Percentiles rank a stretch among this genome's conserved stretches.
Evolutionary conservation across 1,139 yeast genomes (phyloP).

Genomic region (Geotrichum siamense): DNA sequence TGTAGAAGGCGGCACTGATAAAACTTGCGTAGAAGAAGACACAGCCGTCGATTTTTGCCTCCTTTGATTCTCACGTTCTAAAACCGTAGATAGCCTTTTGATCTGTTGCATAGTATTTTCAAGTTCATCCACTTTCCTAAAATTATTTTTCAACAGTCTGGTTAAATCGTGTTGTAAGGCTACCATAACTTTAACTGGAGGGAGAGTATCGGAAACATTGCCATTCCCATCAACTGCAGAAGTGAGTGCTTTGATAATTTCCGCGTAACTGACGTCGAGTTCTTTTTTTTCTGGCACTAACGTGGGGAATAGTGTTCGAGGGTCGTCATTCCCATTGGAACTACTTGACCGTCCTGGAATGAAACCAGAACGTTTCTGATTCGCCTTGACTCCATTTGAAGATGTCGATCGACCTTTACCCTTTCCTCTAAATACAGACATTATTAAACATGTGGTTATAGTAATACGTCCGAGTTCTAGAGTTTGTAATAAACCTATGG

Average conservation of each 20-base stretch:
- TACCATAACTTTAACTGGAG: constrained; percentile 12
- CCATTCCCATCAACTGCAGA: constrained; percentile 2
- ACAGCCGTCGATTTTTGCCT: constrained; percentile 9
- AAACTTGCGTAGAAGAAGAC: not conserved
- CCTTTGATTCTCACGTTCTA: constrained; percentile 16
- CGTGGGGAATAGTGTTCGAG: constrained; percentile 5
- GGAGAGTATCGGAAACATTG: constrained; percentile 14
- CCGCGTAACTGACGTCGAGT: constrained; percentile 14
- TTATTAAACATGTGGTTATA: too few relatives aligned
- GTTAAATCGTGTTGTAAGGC: constrained; percentile 14
- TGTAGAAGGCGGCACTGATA: not conserved
- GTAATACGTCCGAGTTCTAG: too few relatives aligned
- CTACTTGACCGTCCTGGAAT: constrained; percentile 11
- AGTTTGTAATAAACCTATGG: too few relatives aligned
- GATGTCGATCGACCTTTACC: constrained; percentile 10
- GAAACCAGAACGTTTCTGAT: constrained; percentile 6
- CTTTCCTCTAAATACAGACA: constrained; percentile 14
- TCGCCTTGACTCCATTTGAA: constrained; percentile 1
- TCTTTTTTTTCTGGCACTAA: constrained; percentile 15
- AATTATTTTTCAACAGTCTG: constrained; percentile 10
- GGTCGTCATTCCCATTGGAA: constrained; percentile 9
- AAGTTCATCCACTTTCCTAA: constrained; percentile 11
- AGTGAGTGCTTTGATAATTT: constrained; percentile 13
- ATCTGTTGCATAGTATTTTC: constrained; percentile 12
- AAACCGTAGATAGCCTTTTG: constrained; percentile 13